Percentiles rank a stretch among this genome's conserved stretches.
These are phyloP conservation scores for Vigna angularis DNA, from an alignment of 306 rosid genomes.

Conservation along the genomic window DNA sequence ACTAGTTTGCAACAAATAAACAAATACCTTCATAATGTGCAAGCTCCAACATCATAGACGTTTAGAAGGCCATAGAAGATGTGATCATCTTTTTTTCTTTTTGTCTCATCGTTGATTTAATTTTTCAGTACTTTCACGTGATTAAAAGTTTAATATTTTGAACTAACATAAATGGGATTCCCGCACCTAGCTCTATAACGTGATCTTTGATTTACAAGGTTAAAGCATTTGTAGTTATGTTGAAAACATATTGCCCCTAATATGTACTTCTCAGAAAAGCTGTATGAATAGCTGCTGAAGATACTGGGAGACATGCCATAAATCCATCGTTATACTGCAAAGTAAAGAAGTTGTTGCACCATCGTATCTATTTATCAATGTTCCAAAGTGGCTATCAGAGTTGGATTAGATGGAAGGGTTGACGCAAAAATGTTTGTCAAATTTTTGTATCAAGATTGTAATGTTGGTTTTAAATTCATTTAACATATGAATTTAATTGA, in stretches of 20 bases:
- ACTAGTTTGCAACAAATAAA: slow-evolving; percentile 25
- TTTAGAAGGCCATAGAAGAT: slow-evolving; percentile 13
- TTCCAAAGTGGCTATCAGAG: background rate
- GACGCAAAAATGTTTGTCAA: background rate
- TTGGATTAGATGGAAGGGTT: background rate
- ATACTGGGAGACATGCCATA: background rate
- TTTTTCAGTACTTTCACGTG: background rate
- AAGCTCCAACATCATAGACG: slow-evolving; percentile 28
- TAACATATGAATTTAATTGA: too few species aligned
- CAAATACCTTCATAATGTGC: slow-evolving; percentile 20
- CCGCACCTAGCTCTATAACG: background rate
- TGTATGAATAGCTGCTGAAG: background rate
- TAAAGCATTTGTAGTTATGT: too few species aligned
- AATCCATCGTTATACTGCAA: background rate
- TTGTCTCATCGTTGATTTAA: background rate
- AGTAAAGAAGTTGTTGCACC: background rate
- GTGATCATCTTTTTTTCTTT: background rate
- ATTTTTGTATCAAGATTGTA: background rate
- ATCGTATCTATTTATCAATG: background rate
- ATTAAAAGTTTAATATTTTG: slow-evolving; percentile 8
- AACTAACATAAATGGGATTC: slow-evolving; percentile 2
- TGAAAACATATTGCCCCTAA: background rate
- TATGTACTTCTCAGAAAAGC: background rate
- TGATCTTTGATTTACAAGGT: background rate
- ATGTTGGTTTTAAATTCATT: background rate